These are phyloP conservation scores for slime mould (Dictyostelium discoideum) DNA, from an alignment of 78 protist genomes.

Conservation along the genomic window DNA sequence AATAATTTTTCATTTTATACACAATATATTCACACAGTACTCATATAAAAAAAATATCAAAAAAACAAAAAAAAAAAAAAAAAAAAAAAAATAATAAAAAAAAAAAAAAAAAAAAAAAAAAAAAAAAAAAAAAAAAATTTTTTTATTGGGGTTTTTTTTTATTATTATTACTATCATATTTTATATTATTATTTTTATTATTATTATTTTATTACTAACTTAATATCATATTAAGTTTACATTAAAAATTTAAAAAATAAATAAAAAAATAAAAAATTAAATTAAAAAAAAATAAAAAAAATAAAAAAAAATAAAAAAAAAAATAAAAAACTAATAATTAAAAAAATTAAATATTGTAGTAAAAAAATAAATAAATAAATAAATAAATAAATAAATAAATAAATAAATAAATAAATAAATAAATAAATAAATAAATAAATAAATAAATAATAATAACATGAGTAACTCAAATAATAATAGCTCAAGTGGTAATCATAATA, in stretches of 20 bases:
- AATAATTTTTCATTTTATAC: background rate
- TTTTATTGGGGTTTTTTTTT: too few relatives aligned
- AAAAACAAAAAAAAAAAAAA: background rate
- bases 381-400: too few relatives aligned
- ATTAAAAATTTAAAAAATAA: too few relatives aligned
- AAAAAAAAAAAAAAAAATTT: background rate
- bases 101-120: background rate
- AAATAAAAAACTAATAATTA: background rate
- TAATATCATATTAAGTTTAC: background rate
- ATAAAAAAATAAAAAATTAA: too few relatives aligned
- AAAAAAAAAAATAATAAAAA: background rate
- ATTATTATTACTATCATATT: background rate
- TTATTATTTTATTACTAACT: background rate
- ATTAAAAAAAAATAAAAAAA: too few relatives aligned
- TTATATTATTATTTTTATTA: background rate
- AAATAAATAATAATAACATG: background rate
- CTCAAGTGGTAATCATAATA: too few relatives aligned
- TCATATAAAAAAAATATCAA: background rate
- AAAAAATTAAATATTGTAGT: background rate
- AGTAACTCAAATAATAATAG: background rate
- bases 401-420: too few relatives aligned
- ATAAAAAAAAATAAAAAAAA: too few relatives aligned
- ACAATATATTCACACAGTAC: background rate
- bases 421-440: too few relatives aligned
- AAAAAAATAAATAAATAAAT: too few relatives aligned